Conservation (phyloP, 2,329 filamentous ascomycete species). For the Ophiostoma sp. region DNA sequence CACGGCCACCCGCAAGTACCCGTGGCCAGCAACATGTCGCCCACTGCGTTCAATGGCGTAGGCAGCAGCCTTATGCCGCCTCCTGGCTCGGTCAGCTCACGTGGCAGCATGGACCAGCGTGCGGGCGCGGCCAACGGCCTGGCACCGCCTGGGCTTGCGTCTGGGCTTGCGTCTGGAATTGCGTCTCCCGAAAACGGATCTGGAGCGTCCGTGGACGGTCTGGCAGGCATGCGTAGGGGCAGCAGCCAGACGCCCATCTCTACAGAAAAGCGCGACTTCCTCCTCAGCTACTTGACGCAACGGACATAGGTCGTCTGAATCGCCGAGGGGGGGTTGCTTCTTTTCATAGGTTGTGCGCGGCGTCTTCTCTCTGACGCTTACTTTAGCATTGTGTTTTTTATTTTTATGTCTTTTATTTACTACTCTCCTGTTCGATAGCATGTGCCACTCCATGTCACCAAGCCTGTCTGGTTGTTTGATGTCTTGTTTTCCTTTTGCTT, state of each 20-base stretch:
- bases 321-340: not conserved
- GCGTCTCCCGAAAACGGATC: not conserved
- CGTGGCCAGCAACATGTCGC: slow-evolving; percentile 8
- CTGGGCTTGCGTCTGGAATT: not conserved
- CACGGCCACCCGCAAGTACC: slow-evolving; percentile 3
- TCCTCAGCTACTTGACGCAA: slow-evolving; percentile 67
- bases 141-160: not conserved
- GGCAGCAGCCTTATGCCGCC: not conserved
- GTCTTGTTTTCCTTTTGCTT: not conserved
- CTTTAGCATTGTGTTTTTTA: not conserved
- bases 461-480: not conserved
- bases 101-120: slow-evolving; percentile 13
- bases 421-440: not conserved
- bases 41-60: not conserved
- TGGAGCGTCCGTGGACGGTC: slow-evolving; percentile 28
- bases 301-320: slow-evolving; percentile 36
- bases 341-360: not conserved
- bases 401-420: not conserved
- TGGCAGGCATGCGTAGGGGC: slow-evolving; percentile 34
- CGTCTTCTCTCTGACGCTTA: not conserved
- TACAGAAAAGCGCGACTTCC: slow-evolving; percentile 67
- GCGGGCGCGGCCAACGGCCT: not conserved
- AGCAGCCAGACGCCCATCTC: slow-evolving; percentile 56
- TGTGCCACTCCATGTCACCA: slow-evolving; percentile 1
- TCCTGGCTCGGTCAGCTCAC: slow-evolving; percentile 21